phyloP scores from a whole-genome alignment of 495 filamentous ascomycete genomes.

The Tetracladium setigerum region DNA sequence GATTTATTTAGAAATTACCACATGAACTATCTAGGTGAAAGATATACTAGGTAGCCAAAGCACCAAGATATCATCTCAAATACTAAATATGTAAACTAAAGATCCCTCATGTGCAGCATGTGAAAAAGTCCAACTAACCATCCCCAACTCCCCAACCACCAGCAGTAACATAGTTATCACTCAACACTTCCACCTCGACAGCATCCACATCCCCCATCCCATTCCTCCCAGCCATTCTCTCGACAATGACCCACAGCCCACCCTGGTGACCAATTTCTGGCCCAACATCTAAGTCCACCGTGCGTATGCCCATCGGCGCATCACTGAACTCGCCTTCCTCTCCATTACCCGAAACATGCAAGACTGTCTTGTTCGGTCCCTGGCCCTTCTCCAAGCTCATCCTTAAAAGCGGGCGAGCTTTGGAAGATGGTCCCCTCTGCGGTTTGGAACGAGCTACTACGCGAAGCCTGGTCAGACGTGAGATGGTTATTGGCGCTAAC shows the following conservation, averaged over 20 bases:
- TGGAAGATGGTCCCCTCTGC: slow-evolving; percentile 1
- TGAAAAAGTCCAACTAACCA: too few relatives aligned
- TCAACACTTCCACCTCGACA: slow-evolving; percentile 60
- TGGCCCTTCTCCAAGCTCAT: slow-evolving; percentile 61
- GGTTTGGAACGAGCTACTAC: slow-evolving; percentile 30
- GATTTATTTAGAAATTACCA: too few relatives aligned
- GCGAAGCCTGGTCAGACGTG: slow-evolving; percentile 50
- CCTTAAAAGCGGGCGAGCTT: slow-evolving; percentile 42
- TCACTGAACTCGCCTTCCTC: slow-evolving; percentile 49
- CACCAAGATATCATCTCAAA: too few relatives aligned
- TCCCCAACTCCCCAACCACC: slow-evolving; percentile 44
- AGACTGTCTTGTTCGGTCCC: slow-evolving; percentile 52
- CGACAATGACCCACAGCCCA: slow-evolving; percentile 74
- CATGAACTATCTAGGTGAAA: too few relatives aligned
- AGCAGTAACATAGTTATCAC: slow-evolving; percentile 56
- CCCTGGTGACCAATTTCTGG: slow-evolving; percentile 39
- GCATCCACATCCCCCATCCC: slow-evolving; percentile 36
- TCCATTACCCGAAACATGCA: slow-evolving; percentile 51
- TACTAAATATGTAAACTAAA: too few relatives aligned
- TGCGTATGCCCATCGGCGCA: slow-evolving; percentile 57
- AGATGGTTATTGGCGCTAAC: slow-evolving; percentile 40
- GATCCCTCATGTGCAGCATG: too few relatives aligned
- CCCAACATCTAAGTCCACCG: slow-evolving; percentile 61
- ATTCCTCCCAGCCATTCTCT: slow-evolving; percentile 49
- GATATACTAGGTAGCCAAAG: too few relatives aligned